phyloP scores from a whole-genome alignment of 768 basidiomycete species.

The Pseudohyphozyma bogoriensis region DNA sequence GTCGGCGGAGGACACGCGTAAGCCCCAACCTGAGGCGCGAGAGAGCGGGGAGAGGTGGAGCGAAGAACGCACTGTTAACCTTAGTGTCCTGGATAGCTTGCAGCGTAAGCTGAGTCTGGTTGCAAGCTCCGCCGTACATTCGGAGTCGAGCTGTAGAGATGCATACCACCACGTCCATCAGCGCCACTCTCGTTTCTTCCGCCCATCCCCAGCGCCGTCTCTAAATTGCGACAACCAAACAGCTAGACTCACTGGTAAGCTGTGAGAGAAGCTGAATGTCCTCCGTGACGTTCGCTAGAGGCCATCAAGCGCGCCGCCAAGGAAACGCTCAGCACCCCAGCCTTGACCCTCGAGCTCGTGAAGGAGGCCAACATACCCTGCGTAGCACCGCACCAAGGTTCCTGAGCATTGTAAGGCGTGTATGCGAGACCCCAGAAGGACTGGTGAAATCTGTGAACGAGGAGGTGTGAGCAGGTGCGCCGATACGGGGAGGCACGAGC shows the following conservation, averaged over 20 bases:
- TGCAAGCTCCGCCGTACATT: constrained; percentile 25
- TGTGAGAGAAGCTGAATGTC: constrained; percentile 32
- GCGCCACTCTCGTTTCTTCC: no score
- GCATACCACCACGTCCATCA: not conserved
- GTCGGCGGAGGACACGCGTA: not conserved
- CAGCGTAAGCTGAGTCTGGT: constrained; percentile 46
- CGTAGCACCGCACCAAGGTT: not conserved
- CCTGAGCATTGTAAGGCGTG: constrained; percentile 8
- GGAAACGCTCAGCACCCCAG: no score
- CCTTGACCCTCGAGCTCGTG: constrained; percentile 13
- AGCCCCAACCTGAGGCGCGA: not conserved
- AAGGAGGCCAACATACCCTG: no score
- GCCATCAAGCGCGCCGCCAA: no score
- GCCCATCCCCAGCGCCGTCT: no score
- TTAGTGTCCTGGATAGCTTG: constrained; percentile 85
- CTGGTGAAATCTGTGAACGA: constrained; percentile 1
- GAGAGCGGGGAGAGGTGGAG: no score
- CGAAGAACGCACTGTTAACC: constrained; percentile 47
- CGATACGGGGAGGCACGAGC: not conserved
- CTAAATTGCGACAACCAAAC: not conserved
- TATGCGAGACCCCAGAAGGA: constrained; percentile 21
- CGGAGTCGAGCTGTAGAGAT: constrained; percentile 22
- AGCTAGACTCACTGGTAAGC: constrained; percentile 13
- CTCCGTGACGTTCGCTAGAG: constrained; percentile 19
- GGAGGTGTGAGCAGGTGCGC: not conserved